Base-by-base conservation (phyloP, 805 yeast genomes). In the Danielia oregonensis region DNA sequence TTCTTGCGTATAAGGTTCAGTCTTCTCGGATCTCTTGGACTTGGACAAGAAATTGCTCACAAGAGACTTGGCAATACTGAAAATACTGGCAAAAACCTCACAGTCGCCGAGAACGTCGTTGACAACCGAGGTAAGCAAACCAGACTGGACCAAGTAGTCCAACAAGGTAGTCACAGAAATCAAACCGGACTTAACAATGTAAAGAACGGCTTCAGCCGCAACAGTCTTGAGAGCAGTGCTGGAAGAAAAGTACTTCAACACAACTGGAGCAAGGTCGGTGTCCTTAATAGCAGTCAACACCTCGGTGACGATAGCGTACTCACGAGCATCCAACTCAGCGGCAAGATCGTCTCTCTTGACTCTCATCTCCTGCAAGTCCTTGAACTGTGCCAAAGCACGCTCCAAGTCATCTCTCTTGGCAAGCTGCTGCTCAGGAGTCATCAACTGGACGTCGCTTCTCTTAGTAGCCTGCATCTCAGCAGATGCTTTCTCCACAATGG, bases 51-150 rank as follows among this genome's bases (percentile, higher is more conserved):
- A 53, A 38, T 53, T 47, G 25, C 36, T 22, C 29, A 65, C 54
- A 9, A 49, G 38, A n/a, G 41, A 36, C 43, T 53, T 55, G 23
- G 63, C 68, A 35, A 54, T 37, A 36, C 54, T 51, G 44, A 64
- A 54, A 26, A 66, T 49, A 12, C 53, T 45, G 22, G 53, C 68
- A 39, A 65, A 66, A 26, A 65, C 59, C 17, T 47, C 36, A 53
- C 72, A 66, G 45, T 65, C 65, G 29, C 59, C 43, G 35, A 66
- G 61, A 28, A 66, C 52, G 22, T 62, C 63, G 30, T 61, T 53
- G 23, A 63, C 39, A 10, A 63, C 64, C 13, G 52, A 48, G 8
- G 51, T 57, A 31, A 63, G 52, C 43, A 66, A 60, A 33, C 57
- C 58, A 5, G 68, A 61, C 36, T 61, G 51, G 35, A 60, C 67